Percentiles rank a stretch among this genome's conserved stretches.
phyloP scores from a whole-genome alignment of 257 asterid genomes.

The Fraxinus excelsior region DNA sequence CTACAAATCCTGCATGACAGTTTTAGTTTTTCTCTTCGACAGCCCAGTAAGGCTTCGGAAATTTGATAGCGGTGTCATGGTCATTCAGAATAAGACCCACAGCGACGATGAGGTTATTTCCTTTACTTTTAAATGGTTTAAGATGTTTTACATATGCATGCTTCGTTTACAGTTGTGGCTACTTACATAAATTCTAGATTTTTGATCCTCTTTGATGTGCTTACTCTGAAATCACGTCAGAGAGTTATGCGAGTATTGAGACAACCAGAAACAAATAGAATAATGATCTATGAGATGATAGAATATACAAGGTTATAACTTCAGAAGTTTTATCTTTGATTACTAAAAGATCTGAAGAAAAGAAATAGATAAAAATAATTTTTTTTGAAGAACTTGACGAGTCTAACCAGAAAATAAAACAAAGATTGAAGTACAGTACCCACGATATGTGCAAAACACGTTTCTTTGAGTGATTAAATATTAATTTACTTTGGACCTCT shows the following conservation, averaged over 20 bases:
- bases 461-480: background rate
- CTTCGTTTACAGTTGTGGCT: background rate
- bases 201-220: background rate
- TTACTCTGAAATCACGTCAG: background rate
- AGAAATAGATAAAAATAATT: background rate
- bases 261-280: slow-evolving; percentile 4
- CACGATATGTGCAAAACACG: background rate
- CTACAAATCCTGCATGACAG: background rate
- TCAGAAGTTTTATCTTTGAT: slow-evolving; percentile 15
- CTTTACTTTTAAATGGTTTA: background rate
- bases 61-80: slow-evolving; percentile 97
- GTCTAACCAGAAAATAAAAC: slow-evolving; percentile 1
- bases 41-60: slow-evolving; percentile 92
- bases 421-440: background rate
- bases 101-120: slow-evolving; percentile 85
- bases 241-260: slow-evolving; percentile 3
- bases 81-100: slow-evolving; percentile 84
- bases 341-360: slow-evolving; percentile 5
- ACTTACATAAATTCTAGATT: background rate
- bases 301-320: slow-evolving; percentile 1
- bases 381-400: background rate
- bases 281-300: slow-evolving; percentile 8
- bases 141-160: background rate
- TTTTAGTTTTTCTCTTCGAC: slow-evolving; percentile 26
- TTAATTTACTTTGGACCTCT: background rate